These are phyloP conservation scores for Fusarium vanettenii DNA, from an alignment of 2,329 filamentous ascomycete genomes.

Conservation along the genomic window DNA sequence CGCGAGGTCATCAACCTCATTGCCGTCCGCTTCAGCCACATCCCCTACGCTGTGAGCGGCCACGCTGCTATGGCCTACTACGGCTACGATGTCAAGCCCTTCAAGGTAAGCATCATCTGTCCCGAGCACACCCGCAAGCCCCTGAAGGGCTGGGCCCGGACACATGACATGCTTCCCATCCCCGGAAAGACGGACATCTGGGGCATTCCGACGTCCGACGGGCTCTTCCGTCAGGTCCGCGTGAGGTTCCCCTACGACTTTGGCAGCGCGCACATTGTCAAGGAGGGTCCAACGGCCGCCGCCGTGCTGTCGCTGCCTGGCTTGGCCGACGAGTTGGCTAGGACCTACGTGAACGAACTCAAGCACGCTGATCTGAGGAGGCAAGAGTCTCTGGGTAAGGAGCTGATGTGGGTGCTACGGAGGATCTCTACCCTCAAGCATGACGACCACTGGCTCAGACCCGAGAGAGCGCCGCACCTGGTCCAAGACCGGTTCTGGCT, in stretches of 20 bases:
- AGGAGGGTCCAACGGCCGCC: constrained; percentile 28
- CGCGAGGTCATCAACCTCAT: constrained; percentile 54
- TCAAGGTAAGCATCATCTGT: constrained; percentile 55
- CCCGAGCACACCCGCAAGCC: constrained; percentile 50
- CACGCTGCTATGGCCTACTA: constrained; percentile 57
- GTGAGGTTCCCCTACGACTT: constrained; percentile 53
- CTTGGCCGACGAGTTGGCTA: constrained; percentile 50
- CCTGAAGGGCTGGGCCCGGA: constrained; percentile 55
- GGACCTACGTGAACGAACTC: constrained; percentile 46
- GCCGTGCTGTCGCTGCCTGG: constrained; percentile 49
- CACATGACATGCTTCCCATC: constrained; percentile 47
- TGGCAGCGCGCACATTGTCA: constrained; percentile 40
- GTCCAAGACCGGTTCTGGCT: constrained; percentile 45
- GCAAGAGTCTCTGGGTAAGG: constrained; percentile 40
- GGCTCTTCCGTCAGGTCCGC: constrained; percentile 47
- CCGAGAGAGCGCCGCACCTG: constrained; percentile 36
- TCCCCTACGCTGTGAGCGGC: constrained; percentile 61
- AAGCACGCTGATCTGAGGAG: constrained; percentile 14
- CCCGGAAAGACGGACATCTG: constrained; percentile 47
- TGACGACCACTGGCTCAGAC: constrained; percentile 33
- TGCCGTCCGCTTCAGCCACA: constrained; percentile 53
- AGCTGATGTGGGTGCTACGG: constrained; percentile 51
- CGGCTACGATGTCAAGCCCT: constrained; percentile 49
- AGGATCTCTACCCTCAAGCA: constrained; percentile 41
- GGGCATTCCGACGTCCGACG: constrained; percentile 49